A percentile compares a stretch with the other conserved stretches of the same genome.
These are phyloP conservation scores for Paramyrothecium sp. DNA, from an alignment of 2,329 filamentous ascomycete genomes.

Conservation along the genomic window DNA sequence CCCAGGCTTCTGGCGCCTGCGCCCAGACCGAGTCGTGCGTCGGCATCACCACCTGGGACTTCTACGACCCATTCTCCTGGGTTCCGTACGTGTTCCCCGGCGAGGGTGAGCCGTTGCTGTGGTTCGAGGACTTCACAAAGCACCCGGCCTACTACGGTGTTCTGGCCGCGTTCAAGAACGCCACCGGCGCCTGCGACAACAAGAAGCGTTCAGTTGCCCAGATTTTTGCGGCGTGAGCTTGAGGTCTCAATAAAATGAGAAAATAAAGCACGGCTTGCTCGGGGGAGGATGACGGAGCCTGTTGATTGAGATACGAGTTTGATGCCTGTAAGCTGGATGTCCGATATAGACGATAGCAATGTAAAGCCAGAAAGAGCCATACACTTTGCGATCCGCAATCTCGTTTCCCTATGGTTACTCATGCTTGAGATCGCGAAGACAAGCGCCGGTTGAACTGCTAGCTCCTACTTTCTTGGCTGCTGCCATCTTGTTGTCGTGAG, in stretches of 20 bases:
- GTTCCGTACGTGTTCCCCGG: constrained; percentile 38
- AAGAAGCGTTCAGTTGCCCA: neutral
- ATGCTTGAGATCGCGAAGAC: too few species aligned
- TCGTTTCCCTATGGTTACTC: too few species aligned
- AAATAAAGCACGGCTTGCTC: neutral
- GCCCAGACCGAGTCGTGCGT: constrained; percentile 25
- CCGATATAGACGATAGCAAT: too few species aligned
- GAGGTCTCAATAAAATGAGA: too few species aligned
- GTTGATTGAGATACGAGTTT: too few species aligned
- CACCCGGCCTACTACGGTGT: constrained; percentile 41
- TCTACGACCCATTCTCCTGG: constrained; percentile 37
- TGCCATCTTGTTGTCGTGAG: too few species aligned
- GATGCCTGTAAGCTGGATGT: too few species aligned
- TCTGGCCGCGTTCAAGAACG: constrained; percentile 31
- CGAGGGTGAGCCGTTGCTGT: constrained; percentile 38
- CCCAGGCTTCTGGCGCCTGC: constrained; percentile 22
- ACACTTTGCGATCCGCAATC: too few species aligned
- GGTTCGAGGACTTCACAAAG: constrained; percentile 37
- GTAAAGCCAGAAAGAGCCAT: too few species aligned
- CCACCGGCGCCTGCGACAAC: constrained; percentile 13
- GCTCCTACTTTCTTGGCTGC: too few species aligned
- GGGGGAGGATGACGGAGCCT: too few species aligned
- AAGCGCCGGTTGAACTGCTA: too few species aligned
- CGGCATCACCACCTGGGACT: constrained; percentile 33
- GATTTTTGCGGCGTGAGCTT: constrained; percentile 1